Percentiles rank a stretch among this genome's conserved stretches.
Evolutionary conservation across 2,329 filamentous ascomycete genomes (phyloP).

Genomic region (Epichloe aotearoae): DNA sequence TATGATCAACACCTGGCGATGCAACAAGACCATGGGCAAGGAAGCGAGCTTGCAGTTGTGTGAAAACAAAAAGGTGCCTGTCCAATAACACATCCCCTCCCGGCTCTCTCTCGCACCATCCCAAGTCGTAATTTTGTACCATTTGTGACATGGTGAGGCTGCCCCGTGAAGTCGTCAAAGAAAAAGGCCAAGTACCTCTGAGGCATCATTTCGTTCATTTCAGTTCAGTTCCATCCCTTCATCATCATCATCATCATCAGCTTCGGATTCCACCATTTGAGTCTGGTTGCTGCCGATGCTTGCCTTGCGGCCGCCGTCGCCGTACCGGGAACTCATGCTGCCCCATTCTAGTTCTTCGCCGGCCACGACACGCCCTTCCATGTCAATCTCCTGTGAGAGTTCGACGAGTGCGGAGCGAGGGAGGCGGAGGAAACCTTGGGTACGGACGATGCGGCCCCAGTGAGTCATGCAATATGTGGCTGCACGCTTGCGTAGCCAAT

Average conservation of each 20-base stretch:
- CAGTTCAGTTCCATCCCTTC: slow-evolving; percentile 48
- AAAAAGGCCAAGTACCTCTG: background rate
- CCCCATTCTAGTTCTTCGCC: slow-evolving; percentile 65
- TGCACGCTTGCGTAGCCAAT: slow-evolving; percentile 83
- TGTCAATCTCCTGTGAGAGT: slow-evolving; percentile 84
- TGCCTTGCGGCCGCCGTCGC: slow-evolving; percentile 38
- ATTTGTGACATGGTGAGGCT: background rate
- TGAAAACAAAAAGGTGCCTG: too few relatives aligned
- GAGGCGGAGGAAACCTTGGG: slow-evolving; percentile 70
- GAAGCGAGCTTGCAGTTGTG: too few relatives aligned
- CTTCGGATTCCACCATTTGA: slow-evolving; percentile 42
- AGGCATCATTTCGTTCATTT: background rate
- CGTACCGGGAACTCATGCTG: slow-evolving; percentile 32
- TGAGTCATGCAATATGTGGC: slow-evolving; percentile 82
- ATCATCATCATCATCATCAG: slow-evolving; percentile 43
- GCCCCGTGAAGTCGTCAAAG: background rate
- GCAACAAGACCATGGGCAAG: too few relatives aligned
- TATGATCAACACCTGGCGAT: too few relatives aligned
- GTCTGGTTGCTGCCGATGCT: slow-evolving; percentile 48
- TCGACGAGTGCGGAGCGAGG: slow-evolving; percentile 73
- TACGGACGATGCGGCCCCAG: slow-evolving; percentile 89
- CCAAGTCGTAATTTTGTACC: background rate
- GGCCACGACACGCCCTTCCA: slow-evolving; percentile 78
- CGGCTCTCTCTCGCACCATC: background rate
- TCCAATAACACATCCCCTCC: background rate